These are phyloP conservation scores for Clavulina sp. DNA, from an alignment of 768 basidiomycete species.

Conservation along the genomic window DNA sequence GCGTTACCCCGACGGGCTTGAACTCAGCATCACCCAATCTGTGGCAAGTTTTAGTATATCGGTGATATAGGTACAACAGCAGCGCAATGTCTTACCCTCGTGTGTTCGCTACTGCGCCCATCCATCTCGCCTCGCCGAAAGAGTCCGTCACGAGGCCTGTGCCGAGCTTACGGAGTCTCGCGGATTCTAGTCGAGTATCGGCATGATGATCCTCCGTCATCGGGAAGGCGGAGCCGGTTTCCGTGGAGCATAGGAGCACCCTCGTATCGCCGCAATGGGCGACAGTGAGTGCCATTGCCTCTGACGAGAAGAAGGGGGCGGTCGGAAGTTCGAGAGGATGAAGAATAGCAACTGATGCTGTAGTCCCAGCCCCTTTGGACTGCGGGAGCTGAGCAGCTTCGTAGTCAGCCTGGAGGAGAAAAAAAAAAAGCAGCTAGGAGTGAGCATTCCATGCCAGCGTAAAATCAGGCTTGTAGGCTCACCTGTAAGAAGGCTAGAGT, in stretches of 20 bases:
- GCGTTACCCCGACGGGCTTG: constrained; percentile 81
- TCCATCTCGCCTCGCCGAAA: constrained; percentile 91
- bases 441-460: too few species aligned
- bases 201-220: constrained; percentile 95
- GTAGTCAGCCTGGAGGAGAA: constrained; percentile 48
- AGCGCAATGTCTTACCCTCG: constrained; percentile 61
- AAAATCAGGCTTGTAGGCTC: constrained; percentile 13
- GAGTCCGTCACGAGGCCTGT: constrained; percentile 81
- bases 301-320: constrained; percentile 67
- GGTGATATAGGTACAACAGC: neutral
- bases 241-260: constrained; percentile 60
- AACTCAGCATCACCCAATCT: constrained; percentile 81
- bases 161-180: constrained; percentile 72
- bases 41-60: neutral
- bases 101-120: constrained; percentile 88
- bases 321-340: constrained; percentile 73
- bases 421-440: too few species aligned
- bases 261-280: constrained; percentile 92
- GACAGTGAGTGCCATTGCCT: constrained; percentile 61
- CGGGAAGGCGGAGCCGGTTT: constrained; percentile 53
- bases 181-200: constrained; percentile 75
- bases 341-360: constrained; percentile 79
- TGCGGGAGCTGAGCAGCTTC: constrained; percentile 45
- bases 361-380: constrained; percentile 69
- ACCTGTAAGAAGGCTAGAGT: constrained; percentile 81